phyloP scores from a whole-genome alignment of 768 basidiomycete species.

The Auriscalpium vulgare region DNA sequence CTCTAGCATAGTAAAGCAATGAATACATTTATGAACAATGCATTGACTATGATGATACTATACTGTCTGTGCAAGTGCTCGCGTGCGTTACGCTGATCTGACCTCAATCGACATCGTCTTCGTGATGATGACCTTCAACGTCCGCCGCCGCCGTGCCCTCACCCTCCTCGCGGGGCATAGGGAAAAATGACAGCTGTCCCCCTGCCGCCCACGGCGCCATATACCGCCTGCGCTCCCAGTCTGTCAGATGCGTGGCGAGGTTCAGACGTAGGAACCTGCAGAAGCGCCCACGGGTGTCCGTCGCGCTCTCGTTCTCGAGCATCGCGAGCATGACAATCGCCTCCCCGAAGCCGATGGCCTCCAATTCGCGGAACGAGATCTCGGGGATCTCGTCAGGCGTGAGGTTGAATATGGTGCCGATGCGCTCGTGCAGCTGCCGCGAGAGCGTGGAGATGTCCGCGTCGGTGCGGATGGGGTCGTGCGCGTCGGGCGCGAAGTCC shows the following conservation, averaged over 20 bases:
- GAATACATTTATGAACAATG: too few species aligned
- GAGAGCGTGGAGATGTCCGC: background rate
- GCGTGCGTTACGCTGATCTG: too few species aligned
- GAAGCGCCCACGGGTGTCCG: background rate
- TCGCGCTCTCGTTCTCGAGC: background rate
- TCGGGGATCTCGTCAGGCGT: conserved; percentile 8
- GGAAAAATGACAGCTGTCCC: too few species aligned
- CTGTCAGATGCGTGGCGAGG: conserved; percentile 8
- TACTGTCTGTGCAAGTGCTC: too few species aligned
- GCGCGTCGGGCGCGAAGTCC: background rate
- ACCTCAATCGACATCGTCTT: too few species aligned
- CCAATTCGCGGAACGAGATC: background rate
- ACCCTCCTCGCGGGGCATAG: too few species aligned
- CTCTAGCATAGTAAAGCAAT: too few species aligned
- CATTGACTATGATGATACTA: too few species aligned
- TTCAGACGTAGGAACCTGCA: conserved; percentile 7
- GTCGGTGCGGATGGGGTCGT: background rate
- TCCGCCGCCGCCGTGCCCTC: too few species aligned
- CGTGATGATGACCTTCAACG: too few species aligned
- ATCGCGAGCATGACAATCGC: conserved; percentile 1
- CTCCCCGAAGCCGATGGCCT: conserved; percentile 1
- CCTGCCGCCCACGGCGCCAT: background rate
- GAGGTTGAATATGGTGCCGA: conserved; percentile 4
- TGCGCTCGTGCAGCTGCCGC: background rate
- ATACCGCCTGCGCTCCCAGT: background rate